Conservation (phyloP, 371 early-diverging fungal genomes). For the Amoeboaphelidium protococcarum region DNA sequence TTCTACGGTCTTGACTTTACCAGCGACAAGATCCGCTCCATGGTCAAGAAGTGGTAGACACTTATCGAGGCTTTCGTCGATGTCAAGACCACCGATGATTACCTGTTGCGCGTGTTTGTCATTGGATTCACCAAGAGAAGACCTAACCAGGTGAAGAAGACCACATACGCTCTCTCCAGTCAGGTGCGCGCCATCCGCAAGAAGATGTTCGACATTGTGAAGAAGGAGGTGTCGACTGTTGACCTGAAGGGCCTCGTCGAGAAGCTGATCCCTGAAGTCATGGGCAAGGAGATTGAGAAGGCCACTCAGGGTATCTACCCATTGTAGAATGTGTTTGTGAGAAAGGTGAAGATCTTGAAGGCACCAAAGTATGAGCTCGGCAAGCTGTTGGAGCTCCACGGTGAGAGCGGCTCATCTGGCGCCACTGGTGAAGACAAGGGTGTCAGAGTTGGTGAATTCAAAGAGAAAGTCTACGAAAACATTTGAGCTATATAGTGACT, state of each 20-base stretch:
- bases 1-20: slow-evolving; percentile 99
- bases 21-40: slow-evolving; percentile 96
- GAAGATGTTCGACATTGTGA: slow-evolving; percentile 98
- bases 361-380: slow-evolving; percentile 61
- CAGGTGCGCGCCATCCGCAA: slow-evolving; percentile 98
- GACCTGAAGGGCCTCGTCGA: slow-evolving; percentile 90
- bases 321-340: slow-evolving; percentile 89
- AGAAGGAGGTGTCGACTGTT: slow-evolving; percentile 57
- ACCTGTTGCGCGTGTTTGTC: slow-evolving; percentile 90
- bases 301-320: slow-evolving; percentile 93
- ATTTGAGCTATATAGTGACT: neutral
- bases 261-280: slow-evolving; percentile 56
- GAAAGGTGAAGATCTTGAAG: slow-evolving; percentile 99
- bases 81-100: slow-evolving; percentile 99
- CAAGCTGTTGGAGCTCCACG: slow-evolving; percentile 1
- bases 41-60: slow-evolving; percentile 99
- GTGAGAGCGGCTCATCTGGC: neutral
- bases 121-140: slow-evolving; percentile 96
- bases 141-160: slow-evolving; percentile 86
- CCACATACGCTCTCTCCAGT: slow-evolving; percentile 88
- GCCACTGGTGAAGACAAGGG: neutral
- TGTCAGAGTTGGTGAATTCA: neutral
- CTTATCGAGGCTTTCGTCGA: slow-evolving; percentile 95
- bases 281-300: slow-evolving; percentile 94
- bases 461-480: neutral